Base-by-base conservation (phyloP, 2,329 filamentous ascomycete genomes). In the Botrytis medusae region DNA sequence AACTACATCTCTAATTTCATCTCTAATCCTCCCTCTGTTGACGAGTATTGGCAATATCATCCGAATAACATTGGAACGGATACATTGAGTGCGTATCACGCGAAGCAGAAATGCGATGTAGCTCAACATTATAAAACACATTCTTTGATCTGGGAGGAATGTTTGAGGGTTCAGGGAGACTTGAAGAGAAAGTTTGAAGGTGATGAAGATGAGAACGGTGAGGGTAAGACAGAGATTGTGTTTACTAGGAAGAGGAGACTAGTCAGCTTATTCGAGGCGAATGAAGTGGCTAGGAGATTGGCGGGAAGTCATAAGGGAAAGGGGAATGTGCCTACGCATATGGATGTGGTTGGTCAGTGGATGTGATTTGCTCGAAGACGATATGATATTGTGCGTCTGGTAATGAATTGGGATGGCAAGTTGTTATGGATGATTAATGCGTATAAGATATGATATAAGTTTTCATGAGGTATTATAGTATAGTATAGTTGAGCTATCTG, bases 211-310 rank as follows among this genome's bases (percentile, higher is more conserved):
- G 60, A 67, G 1, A 73, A 76, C 60, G 74, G 77, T 34, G 76
- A 75, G 37, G 77, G 75, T 57, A 77, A 78, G 73, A 74, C 74
- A 77, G 73, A 29, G 59, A 68, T 72, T 64, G 75, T 76, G 65
- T 77, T 57, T 57, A 57, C n/a, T 8, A 65, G 79, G 29, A 88
- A 87, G 82, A 83, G 87, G 75, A 85, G 83, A 76, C 81, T 90
- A 20, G 87, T 90, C 9, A 87, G 83, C 68, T 78, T 90, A 72
- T 84, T 85, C 57, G 88, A 91, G 79, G 88, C 88, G 18, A 90
- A 89, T 77, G 88, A 90, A 79, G 87, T 90, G 32, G 87, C 87
- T 14, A 87, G 85, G 76, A 79, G 87, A 32, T 76, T 81, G 59
- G 73, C 75, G 42, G 75, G 73, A 6, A 64, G 18, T n/a, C 25